These are phyloP conservation scores for Wickerhamomyces rabaulensis DNA, from an alignment of 805 yeast species.

Conservation along the genomic window DNA sequence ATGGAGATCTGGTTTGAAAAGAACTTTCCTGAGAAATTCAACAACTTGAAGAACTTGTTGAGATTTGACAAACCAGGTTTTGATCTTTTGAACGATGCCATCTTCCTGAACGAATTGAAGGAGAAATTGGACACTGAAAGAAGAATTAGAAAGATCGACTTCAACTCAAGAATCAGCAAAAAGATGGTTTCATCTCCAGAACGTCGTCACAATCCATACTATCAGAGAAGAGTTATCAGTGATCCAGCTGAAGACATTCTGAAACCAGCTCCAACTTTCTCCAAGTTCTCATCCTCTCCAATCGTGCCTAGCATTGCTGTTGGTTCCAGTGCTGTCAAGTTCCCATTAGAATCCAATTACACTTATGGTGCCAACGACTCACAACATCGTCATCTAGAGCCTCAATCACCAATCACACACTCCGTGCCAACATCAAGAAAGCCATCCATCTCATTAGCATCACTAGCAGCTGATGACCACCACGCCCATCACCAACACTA, in stretches of 20 bases:
- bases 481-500: neutral
- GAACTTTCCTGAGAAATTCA: constrained; percentile 34
- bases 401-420: constrained; percentile 1
- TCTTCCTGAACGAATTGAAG: constrained; percentile 21
- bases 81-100: constrained; percentile 24
- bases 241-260: constrained; percentile 12
- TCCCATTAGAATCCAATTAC: constrained; percentile 7
- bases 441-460: neutral
- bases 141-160: constrained; percentile 19
- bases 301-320: constrained; percentile 9
- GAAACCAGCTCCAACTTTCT: constrained; percentile 1
- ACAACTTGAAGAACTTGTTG: constrained; percentile 33
- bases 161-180: constrained; percentile 26
- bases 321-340: constrained; percentile 1
- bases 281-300: constrained; percentile 11
- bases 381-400: constrained; percentile 1
- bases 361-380: constrained; percentile 4
- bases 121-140: constrained; percentile 19
- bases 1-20: constrained; percentile 36
- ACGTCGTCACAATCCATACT: constrained; percentile 9
- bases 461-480: constrained; percentile 3
- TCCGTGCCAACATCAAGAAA: neutral
- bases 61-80: constrained; percentile 26
- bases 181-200: constrained; percentile 19
- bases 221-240: constrained; percentile 7